Base-by-base conservation (phyloP, 1,284 basidiomycete species). In the Mycena citricolor region DNA sequence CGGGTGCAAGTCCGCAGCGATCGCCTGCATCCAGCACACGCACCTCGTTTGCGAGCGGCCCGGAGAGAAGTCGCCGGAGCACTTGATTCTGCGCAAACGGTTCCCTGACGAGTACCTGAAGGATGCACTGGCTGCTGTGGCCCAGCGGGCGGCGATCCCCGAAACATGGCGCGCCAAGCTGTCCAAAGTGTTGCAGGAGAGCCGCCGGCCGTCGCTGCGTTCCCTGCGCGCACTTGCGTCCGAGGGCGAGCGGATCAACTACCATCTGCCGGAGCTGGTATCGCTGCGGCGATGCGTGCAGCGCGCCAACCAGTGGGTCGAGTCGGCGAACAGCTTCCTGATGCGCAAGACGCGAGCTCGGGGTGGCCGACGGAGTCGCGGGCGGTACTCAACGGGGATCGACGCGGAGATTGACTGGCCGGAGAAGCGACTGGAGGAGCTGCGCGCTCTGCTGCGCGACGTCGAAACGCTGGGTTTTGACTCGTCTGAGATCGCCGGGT, bases 11-110 rank as follows among this genome's bases (percentile, higher is more conserved):
- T 36, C 83, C 53, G 77, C 59, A 47, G 77, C 83, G 50, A 83
- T 95, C 26, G 83, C 86, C 2, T 99, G 97, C 63, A 79, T 91
- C 40, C 86, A 94, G 42, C 95, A 99, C 65, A 78, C 77, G 22
- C 74, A 83, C 36, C 72, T 84, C 31, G 77, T 97, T 8, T 94
- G 91, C 70, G 79, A 80, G 43, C 87, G 82, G 57, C 62, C 77
- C 5, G 16, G 8, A 8, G 37, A 12, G 11, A 58, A n/a, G 4
- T 21, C 19, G 4, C 34, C 67, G 17, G 69, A 79, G 22, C 78
- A 80, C 43, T 77, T 83, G 44, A 75, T 75, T 17, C 68, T 98
- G 35, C 82, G 89, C 25, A 82, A 87, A 58, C 83, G 93, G 33
- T 90, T 90, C 62, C 81, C 85, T 19, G 93, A 97, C 61, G 77